These are phyloP conservation scores for Xerocomellus amylosporus DNA, from an alignment of 768 basidiomycete species.

Conservation along the genomic window DNA sequence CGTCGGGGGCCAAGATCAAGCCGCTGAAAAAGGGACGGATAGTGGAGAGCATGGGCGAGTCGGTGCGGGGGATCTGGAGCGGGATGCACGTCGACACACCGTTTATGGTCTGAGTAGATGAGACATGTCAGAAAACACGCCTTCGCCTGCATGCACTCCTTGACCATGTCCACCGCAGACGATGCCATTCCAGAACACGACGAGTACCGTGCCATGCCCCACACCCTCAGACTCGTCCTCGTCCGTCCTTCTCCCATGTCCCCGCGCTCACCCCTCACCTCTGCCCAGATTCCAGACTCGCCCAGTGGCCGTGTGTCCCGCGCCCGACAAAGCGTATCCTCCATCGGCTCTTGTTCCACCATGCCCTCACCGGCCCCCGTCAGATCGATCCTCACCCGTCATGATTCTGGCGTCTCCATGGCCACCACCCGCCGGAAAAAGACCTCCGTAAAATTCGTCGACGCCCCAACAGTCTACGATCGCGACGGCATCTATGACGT, in stretches of 20 bases:
- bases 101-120: constrained; percentile 43
- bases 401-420: constrained; percentile 48
- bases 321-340: constrained; percentile 39
- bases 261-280: not conserved
- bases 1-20: constrained; percentile 84
- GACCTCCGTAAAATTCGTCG: constrained; percentile 67
- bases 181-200: constrained; percentile 30
- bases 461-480: constrained; percentile 61
- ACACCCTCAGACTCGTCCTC: constrained; percentile 29
- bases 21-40: constrained; percentile 61
- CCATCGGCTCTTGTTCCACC: constrained; percentile 35
- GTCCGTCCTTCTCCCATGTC: constrained; percentile 21
- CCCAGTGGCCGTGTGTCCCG: constrained; percentile 21
- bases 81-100: constrained; percentile 80
- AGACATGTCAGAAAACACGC: constrained; percentile 33
- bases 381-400: constrained; percentile 60
- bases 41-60: constrained; percentile 77
- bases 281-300: constrained; percentile 21
- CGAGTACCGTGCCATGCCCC: constrained; percentile 29
- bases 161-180: too few species aligned
- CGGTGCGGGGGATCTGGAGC: constrained; percentile 87
- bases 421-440: constrained; percentile 27
- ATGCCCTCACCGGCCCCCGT: constrained; percentile 24
- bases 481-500: constrained; percentile 14
- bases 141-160: constrained; percentile 29